Conservation (phyloP, 257 asterid genomes). For the Buddleja alternifolia region DNA sequence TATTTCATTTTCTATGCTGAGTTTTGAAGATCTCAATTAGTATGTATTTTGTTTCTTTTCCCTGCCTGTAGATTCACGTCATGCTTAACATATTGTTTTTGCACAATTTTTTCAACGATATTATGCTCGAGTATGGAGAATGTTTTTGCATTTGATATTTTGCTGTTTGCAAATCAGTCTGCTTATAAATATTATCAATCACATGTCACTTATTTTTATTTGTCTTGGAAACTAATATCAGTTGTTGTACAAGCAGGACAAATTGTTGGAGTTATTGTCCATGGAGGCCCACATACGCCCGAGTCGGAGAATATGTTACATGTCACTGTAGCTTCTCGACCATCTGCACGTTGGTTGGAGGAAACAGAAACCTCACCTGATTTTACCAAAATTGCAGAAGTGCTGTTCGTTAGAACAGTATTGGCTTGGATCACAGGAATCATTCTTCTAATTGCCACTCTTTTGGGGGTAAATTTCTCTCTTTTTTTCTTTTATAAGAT, state of each 20-base stretch:
- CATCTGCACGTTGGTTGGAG: constrained; percentile 74
- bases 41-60: background rate
- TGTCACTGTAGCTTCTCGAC: constrained; percentile 46
- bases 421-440: constrained; percentile 95
- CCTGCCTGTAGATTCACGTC: constrained; percentile 11
- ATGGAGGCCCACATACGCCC: constrained; percentile 38
- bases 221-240: constrained; percentile 16
- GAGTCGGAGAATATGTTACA: constrained; percentile 54
- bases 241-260: constrained; percentile 55
- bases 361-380: constrained; percentile 43
- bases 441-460: constrained; percentile 80
- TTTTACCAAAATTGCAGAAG: constrained; percentile 46
- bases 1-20: constrained; percentile 23
- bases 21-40: constrained; percentile 15
- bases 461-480: constrained; percentile 68
- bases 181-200: background rate
- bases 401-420: constrained; percentile 58
- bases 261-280: constrained; percentile 78
- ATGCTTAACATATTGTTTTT: background rate
- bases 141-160: constrained; percentile 17
- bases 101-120: background rate
- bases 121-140: constrained; percentile 5
- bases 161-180: constrained; percentile 18
- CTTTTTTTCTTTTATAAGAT: background rate
- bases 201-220: background rate